Percentiles rank a stretch among this genome's conserved stretches.
Conservation (phyloP, 805 yeast genomes). For the Ogataea degrootiae region DNA sequence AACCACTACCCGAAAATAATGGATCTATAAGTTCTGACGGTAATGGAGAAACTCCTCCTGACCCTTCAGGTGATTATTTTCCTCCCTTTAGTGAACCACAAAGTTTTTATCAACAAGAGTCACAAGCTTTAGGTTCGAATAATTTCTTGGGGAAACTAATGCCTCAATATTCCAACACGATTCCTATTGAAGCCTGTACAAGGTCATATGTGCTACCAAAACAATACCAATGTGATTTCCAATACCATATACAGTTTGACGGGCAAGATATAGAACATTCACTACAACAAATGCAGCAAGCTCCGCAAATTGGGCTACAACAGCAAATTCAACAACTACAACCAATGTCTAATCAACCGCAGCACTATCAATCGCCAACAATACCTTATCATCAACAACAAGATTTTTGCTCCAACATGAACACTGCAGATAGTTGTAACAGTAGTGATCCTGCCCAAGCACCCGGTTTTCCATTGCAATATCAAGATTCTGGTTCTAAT, state of each 20-base stretch:
- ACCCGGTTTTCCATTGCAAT: no score
- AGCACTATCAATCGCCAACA: background rate
- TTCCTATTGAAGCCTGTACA: background rate
- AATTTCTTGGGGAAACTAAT: background rate
- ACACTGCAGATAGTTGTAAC: no score
- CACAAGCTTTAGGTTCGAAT: background rate
- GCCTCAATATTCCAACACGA: background rate
- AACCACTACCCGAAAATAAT: background rate
- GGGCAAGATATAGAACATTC: background rate
- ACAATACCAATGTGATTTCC: background rate
- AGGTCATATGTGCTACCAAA: background rate
- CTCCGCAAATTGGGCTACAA: background rate
- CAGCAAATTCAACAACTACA: background rate
- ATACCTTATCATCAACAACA: no score
- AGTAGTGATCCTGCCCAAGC: no score
- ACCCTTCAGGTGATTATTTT: background rate
- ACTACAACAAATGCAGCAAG: slow-evolving; percentile 1
- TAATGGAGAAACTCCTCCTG: background rate
- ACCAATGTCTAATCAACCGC: background rate
- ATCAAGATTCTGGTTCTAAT: no score
- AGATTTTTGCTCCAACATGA: no score
- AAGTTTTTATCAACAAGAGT: background rate
- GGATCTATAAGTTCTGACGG: background rate
- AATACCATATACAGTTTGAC: background rate
- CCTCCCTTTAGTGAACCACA: background rate